Conservation (phyloP, 2,329 filamentous ascomycete genomes). For the Zalaria obscura region DNA sequence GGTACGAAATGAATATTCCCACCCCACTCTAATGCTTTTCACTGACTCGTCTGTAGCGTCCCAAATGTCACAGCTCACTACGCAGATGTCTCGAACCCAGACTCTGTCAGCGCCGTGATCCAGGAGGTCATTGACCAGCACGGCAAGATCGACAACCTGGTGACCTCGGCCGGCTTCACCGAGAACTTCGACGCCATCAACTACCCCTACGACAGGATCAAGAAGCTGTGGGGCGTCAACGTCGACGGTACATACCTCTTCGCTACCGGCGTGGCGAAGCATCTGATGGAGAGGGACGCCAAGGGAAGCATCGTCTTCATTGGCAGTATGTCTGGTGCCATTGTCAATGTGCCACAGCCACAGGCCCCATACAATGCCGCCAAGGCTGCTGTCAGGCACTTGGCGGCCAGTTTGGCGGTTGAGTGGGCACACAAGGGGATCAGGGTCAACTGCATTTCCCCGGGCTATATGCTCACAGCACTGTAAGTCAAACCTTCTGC, state of each 20-base stretch:
- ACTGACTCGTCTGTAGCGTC: slow-evolving; percentile 29
- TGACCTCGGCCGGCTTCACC: slow-evolving; percentile 92
- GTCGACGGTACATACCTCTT: slow-evolving; percentile 88
- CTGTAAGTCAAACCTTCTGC: slow-evolving; percentile 44
- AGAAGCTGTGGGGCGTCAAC: slow-evolving; percentile 90
- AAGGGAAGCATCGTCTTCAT: slow-evolving; percentile 86
- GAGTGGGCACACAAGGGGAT: slow-evolving; percentile 86
- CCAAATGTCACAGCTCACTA: slow-evolving; percentile 84
- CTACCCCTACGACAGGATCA: slow-evolving; percentile 81
- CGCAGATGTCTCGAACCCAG: slow-evolving; percentile 69
- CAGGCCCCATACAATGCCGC: slow-evolving; percentile 87
- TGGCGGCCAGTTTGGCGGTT: slow-evolving; percentile 76
- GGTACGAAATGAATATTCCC: slow-evolving; percentile 30
- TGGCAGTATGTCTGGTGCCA: slow-evolving; percentile 83
- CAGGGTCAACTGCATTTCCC: slow-evolving; percentile 87
- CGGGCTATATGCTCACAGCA: slow-evolving; percentile 91
- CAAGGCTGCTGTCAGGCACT: slow-evolving; percentile 82
- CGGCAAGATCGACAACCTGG: slow-evolving; percentile 76
- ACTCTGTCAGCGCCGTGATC: slow-evolving; percentile 63
- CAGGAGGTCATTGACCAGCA: slow-evolving; percentile 53
- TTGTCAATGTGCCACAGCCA: slow-evolving; percentile 91
- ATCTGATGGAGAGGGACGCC: slow-evolving; percentile 69
- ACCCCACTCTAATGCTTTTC: not conserved
- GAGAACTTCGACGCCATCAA: slow-evolving; percentile 88
- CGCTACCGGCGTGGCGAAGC: slow-evolving; percentile 69